Percentiles rank a stretch among this genome's conserved stretches.
Evolutionary conservation across 192 early-diverging fungal species (phyloP).

Genomic region (Podila clonocystis): DNA sequence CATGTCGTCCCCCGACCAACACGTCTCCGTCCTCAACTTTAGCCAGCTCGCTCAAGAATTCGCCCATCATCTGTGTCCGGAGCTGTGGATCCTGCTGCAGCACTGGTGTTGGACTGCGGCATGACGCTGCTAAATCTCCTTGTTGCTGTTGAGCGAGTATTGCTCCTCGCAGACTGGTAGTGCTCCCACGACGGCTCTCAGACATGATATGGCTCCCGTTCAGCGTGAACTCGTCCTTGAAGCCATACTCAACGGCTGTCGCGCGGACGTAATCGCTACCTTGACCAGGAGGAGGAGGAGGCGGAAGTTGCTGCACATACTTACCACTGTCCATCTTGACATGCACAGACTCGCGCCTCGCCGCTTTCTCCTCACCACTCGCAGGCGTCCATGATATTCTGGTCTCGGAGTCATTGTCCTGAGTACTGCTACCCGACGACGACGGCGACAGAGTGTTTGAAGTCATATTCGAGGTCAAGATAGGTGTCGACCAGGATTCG

Average conservation of each 20-base stretch:
- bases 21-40: slow-evolving; percentile 44
- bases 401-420: neutral
- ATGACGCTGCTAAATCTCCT: slow-evolving; percentile 11
- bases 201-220: slow-evolving; percentile 1
- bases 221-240: neutral
- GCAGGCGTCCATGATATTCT: neutral
- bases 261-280: neutral
- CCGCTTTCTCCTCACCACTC: neutral
- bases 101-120: neutral
- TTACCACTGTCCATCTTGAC: slow-evolving; percentile 46
- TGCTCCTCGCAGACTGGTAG: slow-evolving; percentile 14
- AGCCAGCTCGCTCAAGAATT: slow-evolving; percentile 34
- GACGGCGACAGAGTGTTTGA: neutral
- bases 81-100: slow-evolving; percentile 9
- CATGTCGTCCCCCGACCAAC: slow-evolving; percentile 33
- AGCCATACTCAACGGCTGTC: neutral
- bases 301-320: slow-evolving; percentile 9
- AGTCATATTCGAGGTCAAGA: neutral
- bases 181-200: slow-evolving; percentile 26
- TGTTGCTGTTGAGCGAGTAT: slow-evolving; percentile 7
- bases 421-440: neutral
- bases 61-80: slow-evolving; percentile 28
- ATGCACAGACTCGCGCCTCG: neutral
- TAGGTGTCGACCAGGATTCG: neutral
- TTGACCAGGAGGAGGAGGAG: neutral